Conservation (phyloP, 495 filamentous ascomycete genomes). For the Paragyromitra xinjiangensis region DNA sequence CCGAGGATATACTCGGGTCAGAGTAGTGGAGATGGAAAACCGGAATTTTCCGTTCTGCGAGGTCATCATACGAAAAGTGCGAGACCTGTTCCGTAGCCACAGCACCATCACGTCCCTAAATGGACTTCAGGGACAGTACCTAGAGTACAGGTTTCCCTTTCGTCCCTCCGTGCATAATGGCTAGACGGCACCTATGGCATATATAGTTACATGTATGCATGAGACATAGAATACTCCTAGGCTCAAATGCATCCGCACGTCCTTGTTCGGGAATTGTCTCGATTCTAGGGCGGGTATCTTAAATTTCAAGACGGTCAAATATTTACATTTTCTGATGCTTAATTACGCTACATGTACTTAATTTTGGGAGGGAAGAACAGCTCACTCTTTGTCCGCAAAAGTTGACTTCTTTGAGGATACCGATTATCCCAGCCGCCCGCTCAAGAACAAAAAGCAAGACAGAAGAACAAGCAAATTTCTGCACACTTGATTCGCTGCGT, state of each 20-base stretch:
- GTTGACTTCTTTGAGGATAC: slow-evolving; percentile 18
- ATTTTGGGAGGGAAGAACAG: slow-evolving; percentile 8
- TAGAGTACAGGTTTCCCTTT: not conserved
- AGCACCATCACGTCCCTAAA: too few relatives aligned
- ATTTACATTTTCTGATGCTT: not conserved
- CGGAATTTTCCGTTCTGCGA: too few relatives aligned
- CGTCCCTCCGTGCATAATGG: not conserved
- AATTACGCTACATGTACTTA: not conserved
- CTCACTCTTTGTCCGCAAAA: slow-evolving; percentile 26
- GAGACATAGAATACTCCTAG: not conserved
- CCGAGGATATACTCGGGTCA: not conserved
- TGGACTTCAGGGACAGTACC: too few relatives aligned
- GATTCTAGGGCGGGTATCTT: not conserved
- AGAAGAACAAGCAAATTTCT: slow-evolving; percentile 5
- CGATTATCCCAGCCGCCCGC: not conserved
- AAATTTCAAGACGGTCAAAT: not conserved
- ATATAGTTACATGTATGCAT: not conserved
- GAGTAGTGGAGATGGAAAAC: too few relatives aligned
- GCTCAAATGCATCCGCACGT: not conserved
- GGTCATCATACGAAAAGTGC: too few relatives aligned
- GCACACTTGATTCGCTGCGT: not conserved
- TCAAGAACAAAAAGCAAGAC: slow-evolving; percentile 15
- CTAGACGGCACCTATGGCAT: not conserved
- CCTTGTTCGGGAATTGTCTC: not conserved
- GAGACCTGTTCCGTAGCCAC: too few relatives aligned